phyloP scores from a whole-genome alignment of 352 stramenopile species.

The Elongisporangium anandrum region DNA sequence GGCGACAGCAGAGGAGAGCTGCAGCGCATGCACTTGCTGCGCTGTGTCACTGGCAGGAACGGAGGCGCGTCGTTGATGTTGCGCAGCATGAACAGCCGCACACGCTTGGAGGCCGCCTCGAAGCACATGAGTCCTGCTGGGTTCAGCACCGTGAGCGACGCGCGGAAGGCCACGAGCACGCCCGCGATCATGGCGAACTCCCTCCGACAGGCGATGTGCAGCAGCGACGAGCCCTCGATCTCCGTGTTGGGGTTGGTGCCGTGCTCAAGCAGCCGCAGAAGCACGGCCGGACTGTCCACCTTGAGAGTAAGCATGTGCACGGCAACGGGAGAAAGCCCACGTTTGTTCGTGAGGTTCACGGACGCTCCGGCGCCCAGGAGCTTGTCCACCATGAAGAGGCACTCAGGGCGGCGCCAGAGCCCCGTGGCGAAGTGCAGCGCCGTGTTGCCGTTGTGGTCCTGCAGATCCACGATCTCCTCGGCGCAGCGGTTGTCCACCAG shows the following conservation, averaged over 20 bases:
- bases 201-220: conserved; percentile 50
- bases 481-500: conserved; percentile 65
- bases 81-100: conserved; percentile 67
- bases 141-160: conserved; percentile 60
- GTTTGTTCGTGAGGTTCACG: conserved; percentile 51
- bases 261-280: conserved; percentile 62
- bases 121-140: conserved; percentile 73
- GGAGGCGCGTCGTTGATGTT: conserved; percentile 44
- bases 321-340: conserved; percentile 55
- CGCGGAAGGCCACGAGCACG: conserved; percentile 57
- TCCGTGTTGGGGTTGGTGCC: conserved; percentile 58
- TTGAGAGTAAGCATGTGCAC: conserved; percentile 81
- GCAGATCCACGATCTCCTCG: conserved; percentile 61
- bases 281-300: conserved; percentile 59
- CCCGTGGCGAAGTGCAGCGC: conserved; percentile 73
- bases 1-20: conserved; percentile 38
- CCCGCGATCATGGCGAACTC: conserved; percentile 52
- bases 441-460: conserved; percentile 79
- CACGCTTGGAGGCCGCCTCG: conserved; percentile 54
- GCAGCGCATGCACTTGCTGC: conserved; percentile 76
- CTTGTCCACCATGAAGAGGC: conserved; percentile 35
- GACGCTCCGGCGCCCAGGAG: conserved; percentile 53
- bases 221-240: conserved; percentile 49
- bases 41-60: conserved; percentile 45
- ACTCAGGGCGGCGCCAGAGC: conserved; percentile 47